These are phyloP conservation scores for Ophiosphaerella narmari DNA, from an alignment of 2,329 filamentous ascomycete genomes.

Conservation along the genomic window DNA sequence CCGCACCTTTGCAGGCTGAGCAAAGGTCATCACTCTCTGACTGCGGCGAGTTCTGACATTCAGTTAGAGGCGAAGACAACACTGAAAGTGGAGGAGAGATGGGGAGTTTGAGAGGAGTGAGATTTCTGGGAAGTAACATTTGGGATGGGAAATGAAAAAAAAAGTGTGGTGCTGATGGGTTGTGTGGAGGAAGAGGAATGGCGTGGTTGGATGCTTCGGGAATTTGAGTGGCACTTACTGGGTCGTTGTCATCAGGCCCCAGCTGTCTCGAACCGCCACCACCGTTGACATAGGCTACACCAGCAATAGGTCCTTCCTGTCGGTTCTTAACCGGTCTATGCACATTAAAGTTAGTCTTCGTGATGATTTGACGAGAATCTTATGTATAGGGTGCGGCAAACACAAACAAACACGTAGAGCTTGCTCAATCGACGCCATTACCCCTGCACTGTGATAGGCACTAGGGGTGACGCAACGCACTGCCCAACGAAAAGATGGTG, in stretches of 20 bases:
- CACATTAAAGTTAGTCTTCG: slow-evolving; percentile 37
- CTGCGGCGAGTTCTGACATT: slow-evolving; percentile 45
- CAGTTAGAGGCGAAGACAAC: slow-evolving; percentile 48
- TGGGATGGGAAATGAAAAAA: slow-evolving; percentile 36
- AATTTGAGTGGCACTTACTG: slow-evolving; percentile 55
- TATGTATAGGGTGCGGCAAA: slow-evolving; percentile 23
- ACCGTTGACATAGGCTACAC: slow-evolving; percentile 57
- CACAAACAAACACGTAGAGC: slow-evolving; percentile 40
- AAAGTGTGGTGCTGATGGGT: slow-evolving; percentile 35
- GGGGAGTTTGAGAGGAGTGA: slow-evolving; percentile 37
- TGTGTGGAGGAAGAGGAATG: slow-evolving; percentile 45
- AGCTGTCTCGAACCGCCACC: slow-evolving; percentile 68
- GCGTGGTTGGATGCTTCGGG: slow-evolving; percentile 49
- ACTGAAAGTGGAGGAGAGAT: slow-evolving; percentile 43
- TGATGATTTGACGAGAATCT: slow-evolving; percentile 28
- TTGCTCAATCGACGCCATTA: slow-evolving; percentile 36
- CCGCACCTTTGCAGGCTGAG: slow-evolving; percentile 80
- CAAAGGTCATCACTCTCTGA: slow-evolving; percentile 86
- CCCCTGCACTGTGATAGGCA: slow-evolving; percentile 32
- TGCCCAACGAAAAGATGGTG: slow-evolving; percentile 12
- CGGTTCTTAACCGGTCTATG: slow-evolving; percentile 77
- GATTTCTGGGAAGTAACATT: slow-evolving; percentile 39
- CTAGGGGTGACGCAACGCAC: slow-evolving; percentile 23
- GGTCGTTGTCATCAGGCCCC: slow-evolving; percentile 61
- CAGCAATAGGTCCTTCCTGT: slow-evolving; percentile 65